Percentiles rank a stretch among this genome's conserved stretches.
phyloP scores from a whole-genome alignment of 495 filamentous ascomycete genomes.

The Penicillium mononematosum region DNA sequence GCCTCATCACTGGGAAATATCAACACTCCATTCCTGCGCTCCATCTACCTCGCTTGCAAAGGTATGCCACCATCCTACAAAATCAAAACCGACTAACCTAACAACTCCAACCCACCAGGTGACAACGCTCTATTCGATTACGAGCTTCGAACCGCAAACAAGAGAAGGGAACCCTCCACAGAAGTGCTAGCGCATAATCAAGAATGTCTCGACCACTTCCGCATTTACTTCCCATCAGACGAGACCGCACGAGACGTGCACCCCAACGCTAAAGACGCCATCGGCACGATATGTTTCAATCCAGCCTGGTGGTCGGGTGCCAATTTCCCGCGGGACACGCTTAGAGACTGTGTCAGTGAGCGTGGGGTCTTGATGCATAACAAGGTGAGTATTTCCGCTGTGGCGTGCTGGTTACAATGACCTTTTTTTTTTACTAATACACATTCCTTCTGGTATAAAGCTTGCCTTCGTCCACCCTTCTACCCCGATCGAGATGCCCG shows the following conservation, averaged over 20 bases:
- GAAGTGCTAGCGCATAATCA: conserved; percentile 21
- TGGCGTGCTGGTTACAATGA: background rate
- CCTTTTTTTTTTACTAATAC: background rate
- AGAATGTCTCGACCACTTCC: conserved; percentile 54
- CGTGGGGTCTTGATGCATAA: conserved; percentile 81
- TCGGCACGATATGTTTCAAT: conserved; percentile 78
- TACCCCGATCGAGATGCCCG: conserved; percentile 27
- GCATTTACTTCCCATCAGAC: conserved; percentile 79
- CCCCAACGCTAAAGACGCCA: conserved; percentile 55
- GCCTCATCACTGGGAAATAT: conserved; percentile 78
- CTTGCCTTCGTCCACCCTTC: conserved; percentile 64
- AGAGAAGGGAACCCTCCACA: conserved; percentile 15
- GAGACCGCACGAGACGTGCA: conserved; percentile 66
- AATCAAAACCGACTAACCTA: background rate
- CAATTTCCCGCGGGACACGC: conserved; percentile 65
- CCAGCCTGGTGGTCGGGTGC: conserved; percentile 61
- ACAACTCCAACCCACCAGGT: conserved; percentile 37
- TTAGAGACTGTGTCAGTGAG: conserved; percentile 72
- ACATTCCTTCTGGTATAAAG: conserved; percentile 23
- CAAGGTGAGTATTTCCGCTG: conserved; percentile 51
- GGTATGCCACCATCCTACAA: conserved; percentile 43
- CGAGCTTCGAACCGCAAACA: conserved; percentile 38
- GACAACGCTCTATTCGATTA: conserved; percentile 60
- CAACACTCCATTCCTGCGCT: conserved; percentile 62
- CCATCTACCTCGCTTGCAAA: conserved; percentile 72